Conservation (phyloP, 495 filamentous ascomycete species). For the Cudoniella acicularis region DNA sequence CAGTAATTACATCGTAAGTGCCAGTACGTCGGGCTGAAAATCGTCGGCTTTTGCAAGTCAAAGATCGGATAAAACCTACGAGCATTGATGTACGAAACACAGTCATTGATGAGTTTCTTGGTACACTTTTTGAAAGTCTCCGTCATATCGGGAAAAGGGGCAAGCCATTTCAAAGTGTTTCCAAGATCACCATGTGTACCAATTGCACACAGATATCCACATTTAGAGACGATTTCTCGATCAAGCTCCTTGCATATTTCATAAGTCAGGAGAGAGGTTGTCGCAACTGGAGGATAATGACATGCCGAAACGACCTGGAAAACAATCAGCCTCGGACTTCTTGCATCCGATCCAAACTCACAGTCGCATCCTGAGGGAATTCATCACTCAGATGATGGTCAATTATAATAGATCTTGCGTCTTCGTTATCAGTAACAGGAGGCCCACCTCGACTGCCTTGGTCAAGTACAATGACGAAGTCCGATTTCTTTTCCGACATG, state of each 20-base stretch:
- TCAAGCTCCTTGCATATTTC: slow-evolving; percentile 49
- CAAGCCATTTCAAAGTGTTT: slow-evolving; percentile 51
- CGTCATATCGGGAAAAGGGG: slow-evolving; percentile 56
- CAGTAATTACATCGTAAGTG: slow-evolving; percentile 46
- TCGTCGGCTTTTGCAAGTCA: neutral
- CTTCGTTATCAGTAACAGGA: slow-evolving; percentile 27
- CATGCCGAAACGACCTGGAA: slow-evolving; percentile 48
- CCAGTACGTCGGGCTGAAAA: slow-evolving; percentile 45
- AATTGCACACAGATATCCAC: slow-evolving; percentile 51
- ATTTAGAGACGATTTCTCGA: slow-evolving; percentile 35
- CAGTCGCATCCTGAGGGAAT: slow-evolving; percentile 41
- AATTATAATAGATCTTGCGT: slow-evolving; percentile 46
- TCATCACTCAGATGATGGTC: slow-evolving; percentile 55
- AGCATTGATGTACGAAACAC: slow-evolving; percentile 55
- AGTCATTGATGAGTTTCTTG: slow-evolving; percentile 52
- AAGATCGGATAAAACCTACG: slow-evolving; percentile 7
- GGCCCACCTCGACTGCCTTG: slow-evolving; percentile 51
- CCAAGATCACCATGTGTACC: slow-evolving; percentile 60
- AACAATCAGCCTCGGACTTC: no score
- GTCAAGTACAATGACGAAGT: slow-evolving; percentile 55
- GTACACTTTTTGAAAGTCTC: slow-evolving; percentile 50
- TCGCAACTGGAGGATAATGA: slow-evolving; percentile 53
- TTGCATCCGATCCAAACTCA: neutral
- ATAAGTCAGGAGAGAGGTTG: slow-evolving; percentile 53
- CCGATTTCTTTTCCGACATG: slow-evolving; percentile 41